Base-by-base conservation (phyloP, 306 rosid genomes). In the Inga oerstediana region DNA sequence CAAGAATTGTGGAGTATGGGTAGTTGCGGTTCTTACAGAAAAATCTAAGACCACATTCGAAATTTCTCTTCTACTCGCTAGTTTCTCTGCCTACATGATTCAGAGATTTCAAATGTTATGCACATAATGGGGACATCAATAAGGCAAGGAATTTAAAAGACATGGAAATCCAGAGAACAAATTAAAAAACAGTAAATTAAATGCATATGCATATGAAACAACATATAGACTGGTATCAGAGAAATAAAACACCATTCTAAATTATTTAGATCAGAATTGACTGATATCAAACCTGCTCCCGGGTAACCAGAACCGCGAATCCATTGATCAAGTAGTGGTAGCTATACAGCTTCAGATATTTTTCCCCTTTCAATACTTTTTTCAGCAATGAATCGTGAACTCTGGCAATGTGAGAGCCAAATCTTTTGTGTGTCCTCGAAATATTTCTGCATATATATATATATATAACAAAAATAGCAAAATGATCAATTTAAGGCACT, bases 301-400 rank as follows among this genome's bases (percentile, higher is more conserved):
- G 91, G 41, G 98, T 91, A 77, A 92, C 93, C 67, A 94, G 88
- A 86, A 94, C 97, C 17, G 99, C 87, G 39, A 97, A 97, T 82
- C 99, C 99, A 78, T 94, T 94, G 79, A 97, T 92, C 85, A 94
- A 87, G 91, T 91, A 97, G 82, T 91, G 98, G 89, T 97, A 97
- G 88, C 99, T 97, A 83, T 97, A 97, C 79, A 97, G 88, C 86
- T 97, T 97, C 88, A 97, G 84, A 92, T 97, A 97, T 75, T 89
- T 93, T 90, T 91, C 93, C 88, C 99, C 99, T 74, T 82, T 91
- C 80, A 97, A 89, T 62, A 81, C 94, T 88, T 81, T 90, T 87
- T 87, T 89, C 91, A 97, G 85, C 89, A 97, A 85, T 24, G 99
- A 91, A 90, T 97, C 99, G 58, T 97, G 99, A 83, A 84, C 87